Conservation (phyloP, 1,284 basidiomycete genomes). For the Ustilago crameri region DNA sequence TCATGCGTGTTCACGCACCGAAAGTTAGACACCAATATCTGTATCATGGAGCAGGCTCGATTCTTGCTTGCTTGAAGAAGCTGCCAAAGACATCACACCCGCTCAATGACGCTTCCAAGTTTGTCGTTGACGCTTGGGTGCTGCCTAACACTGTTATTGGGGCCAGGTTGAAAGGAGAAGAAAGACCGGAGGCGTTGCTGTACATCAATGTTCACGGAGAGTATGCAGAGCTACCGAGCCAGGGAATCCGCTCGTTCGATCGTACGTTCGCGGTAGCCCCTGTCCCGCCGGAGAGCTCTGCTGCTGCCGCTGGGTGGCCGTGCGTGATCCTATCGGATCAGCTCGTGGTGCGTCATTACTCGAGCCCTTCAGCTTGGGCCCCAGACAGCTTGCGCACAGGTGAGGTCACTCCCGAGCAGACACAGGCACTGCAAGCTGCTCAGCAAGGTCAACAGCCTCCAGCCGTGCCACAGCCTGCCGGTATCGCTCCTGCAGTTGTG, state of each 20-base stretch:
- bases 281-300: conserved; percentile 82
- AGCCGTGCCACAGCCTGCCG: conserved; percentile 6
- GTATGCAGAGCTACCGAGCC: conserved; percentile 77
- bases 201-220: conserved; percentile 90
- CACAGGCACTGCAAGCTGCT: conserved; percentile 22
- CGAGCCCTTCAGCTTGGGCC: conserved; percentile 78
- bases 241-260: conserved; percentile 89
- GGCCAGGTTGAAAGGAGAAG: conserved; percentile 48
- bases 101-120: conserved; percentile 75
- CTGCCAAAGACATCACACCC: conserved; percentile 85
- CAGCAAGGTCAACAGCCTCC: conserved; percentile 11
- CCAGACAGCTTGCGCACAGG: conserved; percentile 51
- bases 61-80: conserved; percentile 74
- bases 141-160: conserved; percentile 70
- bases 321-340: conserved; percentile 89
- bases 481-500: conserved; percentile 4
- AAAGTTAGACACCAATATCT: conserved; percentile 48
- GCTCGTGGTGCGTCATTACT: conserved; percentile 83
- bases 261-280: conserved; percentile 88
- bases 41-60: conserved; percentile 78
- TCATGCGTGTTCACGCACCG: conserved; percentile 57
- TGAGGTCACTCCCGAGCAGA: conserved; percentile 41
- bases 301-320: conserved; percentile 85
- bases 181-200: conserved; percentile 72
- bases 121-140: conserved; percentile 85